Conservation (phyloP, 306 rosid species). For the Rosa rugosa region DNA sequence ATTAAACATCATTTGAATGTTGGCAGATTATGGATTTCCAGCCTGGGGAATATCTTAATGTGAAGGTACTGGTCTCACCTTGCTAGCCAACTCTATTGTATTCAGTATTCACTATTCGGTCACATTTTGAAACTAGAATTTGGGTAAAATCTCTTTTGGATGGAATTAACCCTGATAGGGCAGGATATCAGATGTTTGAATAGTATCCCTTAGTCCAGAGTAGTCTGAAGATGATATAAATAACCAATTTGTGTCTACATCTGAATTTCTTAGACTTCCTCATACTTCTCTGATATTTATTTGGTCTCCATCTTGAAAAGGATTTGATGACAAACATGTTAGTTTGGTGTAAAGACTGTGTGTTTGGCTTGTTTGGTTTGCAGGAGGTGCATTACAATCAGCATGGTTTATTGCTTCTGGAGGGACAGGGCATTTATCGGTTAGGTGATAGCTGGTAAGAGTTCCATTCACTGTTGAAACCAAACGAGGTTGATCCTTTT, state of each 20-base stretch:
- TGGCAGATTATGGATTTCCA: slow-evolving; percentile 95
- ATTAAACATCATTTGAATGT: slow-evolving; percentile 25
- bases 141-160: neutral
- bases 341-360: neutral
- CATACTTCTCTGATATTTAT: neutral
- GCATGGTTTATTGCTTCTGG: slow-evolving; percentile 88
- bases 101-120: neutral
- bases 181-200: neutral
- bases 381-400: slow-evolving; percentile 98
- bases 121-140: neutral
- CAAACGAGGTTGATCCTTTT: neutral
- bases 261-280: neutral
- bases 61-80: slow-evolving; percentile 58
- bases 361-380: slow-evolving; percentile 28
- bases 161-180: neutral
- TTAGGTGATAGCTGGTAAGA: slow-evolving; percentile 91
- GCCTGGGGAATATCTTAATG: slow-evolving; percentile 90
- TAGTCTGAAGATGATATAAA: neutral
- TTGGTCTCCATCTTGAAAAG: slow-evolving; percentile 11
- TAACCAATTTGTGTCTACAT: neutral
- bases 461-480: slow-evolving; percentile 7
- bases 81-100: neutral
- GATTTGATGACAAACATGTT: slow-evolving; percentile 8
- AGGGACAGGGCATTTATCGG: slow-evolving; percentile 94
- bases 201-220: neutral